Evolutionary conservation across 2,329 filamentous ascomycete species (phyloP), one percentile per base, ranked within the genome.

Genomic region (Trichothecium roseum): DNA sequence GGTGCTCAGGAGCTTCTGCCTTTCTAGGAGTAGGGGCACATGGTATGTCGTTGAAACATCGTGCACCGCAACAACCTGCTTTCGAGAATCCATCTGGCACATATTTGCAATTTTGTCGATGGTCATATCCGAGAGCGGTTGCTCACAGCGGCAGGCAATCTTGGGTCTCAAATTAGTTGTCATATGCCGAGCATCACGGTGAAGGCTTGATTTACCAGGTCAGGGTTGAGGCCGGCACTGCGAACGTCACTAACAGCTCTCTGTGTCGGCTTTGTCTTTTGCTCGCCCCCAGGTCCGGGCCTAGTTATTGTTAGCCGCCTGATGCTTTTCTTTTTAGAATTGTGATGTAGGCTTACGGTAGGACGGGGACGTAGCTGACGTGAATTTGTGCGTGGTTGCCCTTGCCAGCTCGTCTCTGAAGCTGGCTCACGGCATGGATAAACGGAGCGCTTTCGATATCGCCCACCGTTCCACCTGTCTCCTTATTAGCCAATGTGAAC

Each of bases 191-290:
- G 14, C 15, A 50, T n/a, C n/a, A n/a, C n/a, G n/a, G n/a, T n/a
- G n/a, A n/a, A n/a, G n/a, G n/a, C n/a, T n/a, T n/a, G n/a, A n/a
- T 63, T 40, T 62, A 82, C 77, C 55, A 91, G 53, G 48, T 84
- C 79, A 2, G 80, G 81, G 40, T 69, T 74, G 37, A 85, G 61
- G 53, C 87, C 87, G 43, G 84, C 81, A 53, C 83, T 88, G 43
- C 89, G 81, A 42, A 88, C 79, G 49, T 83, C 77, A 53, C 81
- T 81, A 50, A 96, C 86, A 18, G 89, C 85, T 50, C 85, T 78
- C 58, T 98, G 91, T 0, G 91, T 98, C 0, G 91, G 91, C 65
- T 96, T 96, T 8, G 88, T 96, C 74, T 96, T 96, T 59, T 94
- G 79, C 66, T 96, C 72, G 29, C 72, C 71, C 39, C 71, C 34